phyloP scores from a whole-genome alignment of 495 filamentous ascomycete genomes.

The Aspergillus sclerotiicarbonarius region DNA sequence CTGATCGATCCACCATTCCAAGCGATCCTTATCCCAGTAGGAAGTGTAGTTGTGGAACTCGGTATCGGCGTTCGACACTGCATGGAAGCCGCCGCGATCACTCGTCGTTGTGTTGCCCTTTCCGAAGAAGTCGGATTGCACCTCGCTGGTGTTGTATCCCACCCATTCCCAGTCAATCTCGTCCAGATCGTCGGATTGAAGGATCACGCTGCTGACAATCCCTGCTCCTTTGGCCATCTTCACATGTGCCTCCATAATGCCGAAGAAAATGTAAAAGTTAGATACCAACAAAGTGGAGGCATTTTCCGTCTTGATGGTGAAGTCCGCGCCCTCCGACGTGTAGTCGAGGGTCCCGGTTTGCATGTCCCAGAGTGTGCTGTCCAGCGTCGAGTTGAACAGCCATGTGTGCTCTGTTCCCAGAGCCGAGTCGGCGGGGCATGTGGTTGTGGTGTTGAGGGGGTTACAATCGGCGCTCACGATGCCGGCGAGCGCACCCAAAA shows the following conservation, averaged over 20 bases:
- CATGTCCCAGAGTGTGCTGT: constrained; percentile 58
- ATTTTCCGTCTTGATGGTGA: constrained; percentile 61
- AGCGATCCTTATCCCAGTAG: constrained; percentile 72
- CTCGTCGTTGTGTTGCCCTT: constrained; percentile 74
- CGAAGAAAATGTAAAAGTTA: constrained; percentile 75
- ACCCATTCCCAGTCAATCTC: constrained; percentile 78
- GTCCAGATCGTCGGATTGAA: constrained; percentile 80
- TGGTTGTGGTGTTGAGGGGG: constrained; percentile 54
- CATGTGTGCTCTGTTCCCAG: constrained; percentile 72
- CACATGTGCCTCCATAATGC: constrained; percentile 63
- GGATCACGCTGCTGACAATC: constrained; percentile 74
- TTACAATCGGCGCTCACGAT: constrained; percentile 50
- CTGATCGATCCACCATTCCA: constrained; percentile 77
- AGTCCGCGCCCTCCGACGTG: constrained; percentile 56
- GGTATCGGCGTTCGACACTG: constrained; percentile 53
- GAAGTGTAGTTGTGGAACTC: constrained; percentile 74
- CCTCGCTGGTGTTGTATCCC: constrained; percentile 48
- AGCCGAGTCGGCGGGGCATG: constrained; percentile 71
- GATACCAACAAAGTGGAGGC: constrained; percentile 49
- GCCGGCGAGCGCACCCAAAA: too few species aligned
- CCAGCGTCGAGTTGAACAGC: constrained; percentile 72
- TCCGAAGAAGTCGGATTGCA: constrained; percentile 86
- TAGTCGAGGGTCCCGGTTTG: constrained; percentile 62
- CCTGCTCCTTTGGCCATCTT: constrained; percentile 64
- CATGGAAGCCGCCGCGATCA: constrained; percentile 52